Evolutionary conservation across 176 grass and related monocot genomes (phyloP), one percentile per base, ranked within the genome.

Genomic region (Lolium perenne): DNA sequence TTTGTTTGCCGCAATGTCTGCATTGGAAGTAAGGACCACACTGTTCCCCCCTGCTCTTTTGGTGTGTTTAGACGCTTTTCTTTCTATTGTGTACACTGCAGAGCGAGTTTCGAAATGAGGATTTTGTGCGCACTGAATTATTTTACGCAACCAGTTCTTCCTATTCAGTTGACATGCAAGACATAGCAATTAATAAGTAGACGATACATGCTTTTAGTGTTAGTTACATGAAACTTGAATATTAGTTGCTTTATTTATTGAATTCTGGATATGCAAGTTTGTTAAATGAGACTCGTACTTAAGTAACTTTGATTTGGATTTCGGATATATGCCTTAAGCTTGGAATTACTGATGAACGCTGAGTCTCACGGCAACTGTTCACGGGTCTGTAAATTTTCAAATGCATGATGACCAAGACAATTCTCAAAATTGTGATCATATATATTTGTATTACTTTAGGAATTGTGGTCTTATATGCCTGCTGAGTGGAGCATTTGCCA

Each of bases 1-100:
- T 88, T 83, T 98, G 50, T 98, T 98, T 92, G 96, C 93, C 70
- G 93, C 96, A 41, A 98, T 98, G 96, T 95, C 96, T 79, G 96
- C 96, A 20, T 88, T 98, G 90, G 96, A 98, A 88, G 96, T 98
- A 90, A 91, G 92, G 50, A 48, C 21, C 13, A 18, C 35, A 87
- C 20, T 56, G 29, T 79, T 79, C 38, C 78, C 22, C 73, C 78
- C 25, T 70, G 17, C 53, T 86, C 67, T 82, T 68, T 80, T 38
- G 8, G 20, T 20, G 25, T 82, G 29, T 65, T 79, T 67, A 15
- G 14, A 35, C 48, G 82, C 15, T 79, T 25, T 50, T 48, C 23
- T 74, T 21, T 83, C n/a, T 74, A 45, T 74, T 45, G 16, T 92
- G 45, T 17, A 21, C 68, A 54, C 48, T 76, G 25, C 14, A 10